phyloP scores from a whole-genome alignment of 352 stramenopile genomes.

The Globisporangium nunn region DNA sequence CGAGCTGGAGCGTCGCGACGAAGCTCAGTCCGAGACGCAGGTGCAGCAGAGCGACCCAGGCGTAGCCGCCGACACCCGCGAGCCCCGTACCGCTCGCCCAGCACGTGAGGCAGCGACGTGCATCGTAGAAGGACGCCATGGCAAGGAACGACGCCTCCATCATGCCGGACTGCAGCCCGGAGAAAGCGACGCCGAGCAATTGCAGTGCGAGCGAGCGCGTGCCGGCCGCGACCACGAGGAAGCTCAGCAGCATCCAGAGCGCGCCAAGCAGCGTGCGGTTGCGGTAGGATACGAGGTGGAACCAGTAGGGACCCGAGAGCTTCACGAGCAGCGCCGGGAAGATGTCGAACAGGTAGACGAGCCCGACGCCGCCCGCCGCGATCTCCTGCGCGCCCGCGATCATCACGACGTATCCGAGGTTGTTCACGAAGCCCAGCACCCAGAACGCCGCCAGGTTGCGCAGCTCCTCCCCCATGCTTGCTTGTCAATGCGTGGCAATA shows the following conservation, averaged over 20 bases:
- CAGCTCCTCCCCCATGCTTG: slow-evolving; percentile 18
- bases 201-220: slow-evolving; percentile 57
- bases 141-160: slow-evolving; percentile 88
- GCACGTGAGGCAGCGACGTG: slow-evolving; percentile 73
- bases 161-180: slow-evolving; percentile 80
- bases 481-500: too few species aligned
- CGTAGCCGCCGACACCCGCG: slow-evolving; percentile 88
- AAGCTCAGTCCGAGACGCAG: slow-evolving; percentile 63
- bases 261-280: slow-evolving; percentile 63
- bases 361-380: slow-evolving; percentile 77
- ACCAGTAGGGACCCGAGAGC: slow-evolving; percentile 90
- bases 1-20: slow-evolving; percentile 46
- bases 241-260: slow-evolving; percentile 78
- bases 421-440: slow-evolving; percentile 91
- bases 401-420: slow-evolving; percentile 93
- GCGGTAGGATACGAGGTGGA: slow-evolving; percentile 88
- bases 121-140: slow-evolving; percentile 81
- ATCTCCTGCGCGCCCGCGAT: slow-evolving; percentile 92
- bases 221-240: slow-evolving; percentile 63
- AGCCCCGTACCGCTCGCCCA: slow-evolving; percentile 92
- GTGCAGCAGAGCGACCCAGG: slow-evolving; percentile 78
- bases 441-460: slow-evolving; percentile 86
- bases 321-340: slow-evolving; percentile 87
- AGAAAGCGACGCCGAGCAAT: slow-evolving; percentile 86
- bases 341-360: slow-evolving; percentile 92